Evolutionary conservation across 371 early-diverging fungal species (phyloP), one percentile per base, ranked within the genome.

Genomic region (Zopfochytrium polystomum): DNA sequence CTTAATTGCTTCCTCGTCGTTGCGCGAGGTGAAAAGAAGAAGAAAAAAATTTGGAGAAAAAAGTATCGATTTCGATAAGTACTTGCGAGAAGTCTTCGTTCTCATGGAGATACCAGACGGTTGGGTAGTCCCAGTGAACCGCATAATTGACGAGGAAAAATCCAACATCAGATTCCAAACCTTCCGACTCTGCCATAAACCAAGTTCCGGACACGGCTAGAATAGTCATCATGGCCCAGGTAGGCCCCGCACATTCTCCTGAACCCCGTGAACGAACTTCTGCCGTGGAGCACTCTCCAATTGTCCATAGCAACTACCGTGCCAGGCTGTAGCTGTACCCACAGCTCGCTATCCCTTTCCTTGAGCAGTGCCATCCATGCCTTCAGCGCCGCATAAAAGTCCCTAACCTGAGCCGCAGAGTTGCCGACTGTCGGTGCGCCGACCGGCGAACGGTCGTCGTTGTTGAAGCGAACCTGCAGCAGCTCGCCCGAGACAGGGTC

Each of bases 271-370:
- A 90, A 94, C 5, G 80, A 77, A 23, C 81, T 78, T 3, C 94
- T 78, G 1, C 92, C 94, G 72, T 94, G 94, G 61, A 94, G 66
- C 9, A 88, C 86, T 47, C 94, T 79, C 88, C 90, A 90, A 63
- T 94, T 94, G 62, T 94, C 89, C 68, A 94, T 83, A 22, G 87
- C 82, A 11, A 89, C 82, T 2, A 81, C 89, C 27, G 80, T 75
- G 7, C 94, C 93, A 9, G 92, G 90, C 23, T 71, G 59, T 44
- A 92, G 76, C 34, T 80, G 74, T 35, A 86, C 79, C 87, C 87
- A 87, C 7, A 80, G 66, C 72, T 89, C 85, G 60, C 85, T 86
- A 34, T 79, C 62, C 20, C 68, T 60, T 7, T 82, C 75, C 20
- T 73, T 73, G 31, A 90, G 45, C n/a, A 89, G 46, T n/a, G 67